These are phyloP conservation scores for Delitschia confertaspora DNA, from an alignment of 495 filamentous ascomycete species.

Conservation along the genomic window DNA sequence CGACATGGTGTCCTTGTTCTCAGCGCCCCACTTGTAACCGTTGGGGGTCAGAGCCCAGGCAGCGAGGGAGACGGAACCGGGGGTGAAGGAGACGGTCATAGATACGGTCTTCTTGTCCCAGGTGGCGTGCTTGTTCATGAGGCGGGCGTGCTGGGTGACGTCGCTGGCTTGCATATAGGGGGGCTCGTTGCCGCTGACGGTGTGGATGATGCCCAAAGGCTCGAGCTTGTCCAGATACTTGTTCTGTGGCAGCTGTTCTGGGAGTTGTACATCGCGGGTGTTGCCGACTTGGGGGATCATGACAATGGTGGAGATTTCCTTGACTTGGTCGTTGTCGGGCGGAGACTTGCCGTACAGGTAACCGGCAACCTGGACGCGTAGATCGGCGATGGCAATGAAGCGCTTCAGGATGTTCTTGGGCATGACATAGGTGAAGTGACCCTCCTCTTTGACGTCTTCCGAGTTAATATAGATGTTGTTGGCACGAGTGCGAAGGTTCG, in stretches of 20 bases:
- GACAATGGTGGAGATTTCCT: constrained; percentile 91
- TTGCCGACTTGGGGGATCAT: constrained; percentile 97
- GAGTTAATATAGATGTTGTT: constrained; percentile 99
- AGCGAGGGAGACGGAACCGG: constrained; percentile 90
- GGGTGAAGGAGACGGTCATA: constrained; percentile 95
- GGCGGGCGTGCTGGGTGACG: constrained; percentile 82
- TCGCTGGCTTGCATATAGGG: constrained; percentile 93
- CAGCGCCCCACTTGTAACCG: constrained; percentile 94
- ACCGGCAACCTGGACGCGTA: constrained; percentile 90
- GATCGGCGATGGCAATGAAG: constrained; percentile 96
- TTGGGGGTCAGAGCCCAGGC: constrained; percentile 85
- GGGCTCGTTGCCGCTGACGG: constrained; percentile 86
- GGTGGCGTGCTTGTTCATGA: constrained; percentile 70
- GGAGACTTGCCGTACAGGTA: constrained; percentile 93
- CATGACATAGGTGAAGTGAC: constrained; percentile 91
- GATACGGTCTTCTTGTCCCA: constrained; percentile 96
- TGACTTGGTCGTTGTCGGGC: constrained; percentile 89
- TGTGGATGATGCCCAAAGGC: constrained; percentile 92
- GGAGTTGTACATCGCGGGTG: constrained; percentile 81
- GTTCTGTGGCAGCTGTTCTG: constrained; percentile 87
- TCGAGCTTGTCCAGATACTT: constrained; percentile 82
- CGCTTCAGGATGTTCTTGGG: constrained; percentile 98
- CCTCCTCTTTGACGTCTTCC: constrained; percentile 73
- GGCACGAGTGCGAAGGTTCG: constrained; percentile 84
- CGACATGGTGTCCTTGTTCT: constrained; percentile 85